Base-by-base conservation (phyloP, 352 stramenopile genomes). In the Pythium guiyangense region DNA sequence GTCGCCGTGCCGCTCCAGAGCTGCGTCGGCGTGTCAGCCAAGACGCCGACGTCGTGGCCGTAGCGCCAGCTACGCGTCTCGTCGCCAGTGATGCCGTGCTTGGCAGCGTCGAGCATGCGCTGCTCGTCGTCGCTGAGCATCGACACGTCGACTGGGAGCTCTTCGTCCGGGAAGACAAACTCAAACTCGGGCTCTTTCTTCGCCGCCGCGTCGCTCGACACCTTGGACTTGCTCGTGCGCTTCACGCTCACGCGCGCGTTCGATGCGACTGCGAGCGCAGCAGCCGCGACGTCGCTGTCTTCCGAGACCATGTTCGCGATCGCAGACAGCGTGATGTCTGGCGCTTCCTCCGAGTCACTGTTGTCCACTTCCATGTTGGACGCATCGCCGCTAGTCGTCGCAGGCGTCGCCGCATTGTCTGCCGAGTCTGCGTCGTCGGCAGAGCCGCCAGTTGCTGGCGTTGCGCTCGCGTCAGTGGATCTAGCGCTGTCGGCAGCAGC, bases 271-370 rank as follows among this genome's bases (percentile, higher is more conserved):
- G 67, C 61, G 49, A 90, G 79, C 27, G 80, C 71, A 53, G 75
- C 67, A 31, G 74, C 69, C 11, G 72, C 73, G 9, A 88, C 79
- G 50, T 89, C 80, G 27, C 65, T 89, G 64, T 94, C 84, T 61
- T 92, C 84, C 17, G 69, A 83, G 27, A 90, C 83, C 83, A 94
- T 94, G 56, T 92, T 87, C n/a, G 84, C 84, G 52, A 92, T 92
- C 17, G 81, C 80, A 6, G 80, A 90, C 12, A 92, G 64, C 18
- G 81, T 90, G 48, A 94, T 85, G 60, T 88, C 82, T 0, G 81
- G 67, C 42, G 79, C 71, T 14, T 92, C 84, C 48, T 93, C 84
- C 8, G 72, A 79, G 43, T 93, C 84, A 55, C 84, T 93, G 52
- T 83, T 86, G 52, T 93, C 84, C 15, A 93, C 70, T 42, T 93